These are phyloP conservation scores for Pleurotus sapidus DNA, from an alignment of 768 basidiomycete species.

Conservation along the genomic window DNA sequence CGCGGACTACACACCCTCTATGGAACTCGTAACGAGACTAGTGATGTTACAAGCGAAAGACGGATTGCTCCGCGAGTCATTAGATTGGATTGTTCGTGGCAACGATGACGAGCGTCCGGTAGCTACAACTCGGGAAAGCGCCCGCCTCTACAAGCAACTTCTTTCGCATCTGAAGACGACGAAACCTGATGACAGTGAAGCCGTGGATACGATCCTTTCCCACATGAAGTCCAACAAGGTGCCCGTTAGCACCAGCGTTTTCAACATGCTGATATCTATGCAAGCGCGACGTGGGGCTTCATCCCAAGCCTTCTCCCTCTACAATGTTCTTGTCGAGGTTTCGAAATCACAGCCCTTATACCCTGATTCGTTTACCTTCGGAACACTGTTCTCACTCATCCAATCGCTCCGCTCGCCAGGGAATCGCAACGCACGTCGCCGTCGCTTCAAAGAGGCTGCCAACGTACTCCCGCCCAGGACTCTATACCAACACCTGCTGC, in stretches of 20 bases:
- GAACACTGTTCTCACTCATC: conserved; percentile 35
- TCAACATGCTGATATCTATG: conserved; percentile 46
- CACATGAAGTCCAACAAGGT: conserved; percentile 36
- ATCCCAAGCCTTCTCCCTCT: conserved; percentile 39
- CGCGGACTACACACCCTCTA: conserved; percentile 22
- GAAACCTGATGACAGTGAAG: conserved; percentile 22
- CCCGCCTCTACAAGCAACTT: conserved; percentile 34
- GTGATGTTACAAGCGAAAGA: conserved; percentile 32
- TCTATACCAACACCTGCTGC: conserved; percentile 40
- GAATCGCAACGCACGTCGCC: conserved; percentile 10
- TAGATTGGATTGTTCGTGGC: conserved; percentile 21
- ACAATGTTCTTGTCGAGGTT: conserved; percentile 32
- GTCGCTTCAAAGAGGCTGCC: conserved; percentile 16
- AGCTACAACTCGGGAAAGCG: conserved; percentile 8
- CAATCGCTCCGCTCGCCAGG: conserved; percentile 14
- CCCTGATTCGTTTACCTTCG: conserved; percentile 44
- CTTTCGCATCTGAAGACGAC: conserved; percentile 33
- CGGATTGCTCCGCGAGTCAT: conserved; percentile 26
- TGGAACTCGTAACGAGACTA: conserved; percentile 32
- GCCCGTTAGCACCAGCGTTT: conserved; percentile 34
- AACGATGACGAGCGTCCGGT: conserved; percentile 11
- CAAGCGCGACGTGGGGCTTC: conserved; percentile 30
- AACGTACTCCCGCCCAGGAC: conserved; percentile 32
- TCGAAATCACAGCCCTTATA: conserved; percentile 23
- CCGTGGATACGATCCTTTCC: conserved; percentile 32